These are phyloP conservation scores for Cutaneotrichosporon sp. DNA, from an alignment of 1,284 basidiomycete species.

Conservation along the genomic window DNA sequence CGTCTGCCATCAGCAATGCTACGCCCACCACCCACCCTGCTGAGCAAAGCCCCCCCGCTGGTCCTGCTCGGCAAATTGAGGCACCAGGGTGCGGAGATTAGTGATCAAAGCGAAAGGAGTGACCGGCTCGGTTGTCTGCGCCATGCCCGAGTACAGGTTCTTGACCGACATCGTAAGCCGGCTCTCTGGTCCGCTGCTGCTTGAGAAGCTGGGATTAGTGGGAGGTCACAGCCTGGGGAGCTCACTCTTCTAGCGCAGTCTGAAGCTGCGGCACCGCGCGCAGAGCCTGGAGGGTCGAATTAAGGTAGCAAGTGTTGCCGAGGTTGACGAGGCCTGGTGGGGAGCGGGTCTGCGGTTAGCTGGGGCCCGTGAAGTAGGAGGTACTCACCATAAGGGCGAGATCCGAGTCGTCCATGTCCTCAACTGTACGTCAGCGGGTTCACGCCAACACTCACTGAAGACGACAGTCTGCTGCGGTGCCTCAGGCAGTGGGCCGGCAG, in stretches of 20 bases:
- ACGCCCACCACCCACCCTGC: constrained; percentile 63
- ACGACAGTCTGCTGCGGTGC: constrained; percentile 74
- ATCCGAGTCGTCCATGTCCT: constrained; percentile 81
- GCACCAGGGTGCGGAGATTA: constrained; percentile 73
- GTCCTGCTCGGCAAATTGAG: constrained; percentile 85
- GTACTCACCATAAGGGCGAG: constrained; percentile 72
- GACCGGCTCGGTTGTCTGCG: constrained; percentile 71
- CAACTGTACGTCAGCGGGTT: constrained; percentile 34
- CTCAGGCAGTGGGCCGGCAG: constrained; percentile 85
- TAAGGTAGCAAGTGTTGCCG: constrained; percentile 70
- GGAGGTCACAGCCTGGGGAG: too few relatives aligned
- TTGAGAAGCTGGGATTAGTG: constrained; percentile 3
- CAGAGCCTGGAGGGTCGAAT: constrained; percentile 88
- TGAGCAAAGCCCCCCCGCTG: constrained; percentile 70
- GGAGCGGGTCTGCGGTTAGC: constrained; percentile 59
- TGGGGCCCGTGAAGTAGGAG: neutral
- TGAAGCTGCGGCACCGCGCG: constrained; percentile 87
- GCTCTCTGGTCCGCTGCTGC: constrained; percentile 39
- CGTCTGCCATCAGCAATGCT: constrained; percentile 61
- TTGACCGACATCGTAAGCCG: constrained; percentile 62
- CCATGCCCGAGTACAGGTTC: constrained; percentile 71
- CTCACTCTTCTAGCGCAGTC: constrained; percentile 50
- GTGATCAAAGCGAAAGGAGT: constrained; percentile 71
- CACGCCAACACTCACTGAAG: constrained; percentile 61
- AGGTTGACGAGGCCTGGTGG: constrained; percentile 42